Base-by-base conservation (phyloP, 257 asterid species). In the Solanum virginianum region DNA sequence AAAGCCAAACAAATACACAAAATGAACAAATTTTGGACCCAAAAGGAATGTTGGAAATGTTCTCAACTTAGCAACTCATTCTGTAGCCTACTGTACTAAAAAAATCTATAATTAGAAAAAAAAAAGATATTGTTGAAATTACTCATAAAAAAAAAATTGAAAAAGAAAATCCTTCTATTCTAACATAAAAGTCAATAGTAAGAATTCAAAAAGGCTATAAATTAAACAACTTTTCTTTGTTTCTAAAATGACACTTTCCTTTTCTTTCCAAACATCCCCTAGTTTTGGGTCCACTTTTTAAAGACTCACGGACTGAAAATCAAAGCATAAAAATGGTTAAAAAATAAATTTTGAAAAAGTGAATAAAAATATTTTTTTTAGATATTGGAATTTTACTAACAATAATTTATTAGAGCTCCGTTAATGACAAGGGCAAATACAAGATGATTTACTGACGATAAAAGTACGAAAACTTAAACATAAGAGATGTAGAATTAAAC, bases 221-320 rank as follows among this genome's bases (percentile, higher is more conserved):
- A 81, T 60, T 81, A 18, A 39, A 29, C 17, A 80, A 39, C 45
- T 16, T 18, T 66, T 49, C n/a, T 83, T 83, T 66, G 43, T 26
- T 47, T 16, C 54, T 63, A 83, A 51, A 83, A 45, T 51, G 81
- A 57, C 66, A 72, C 77, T 85, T 88, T 88, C 84, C 86, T 86
- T 68, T 84, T 43, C 87, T 89, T 87, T 62, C 88, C 90, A 86
- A 86, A 88, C 86, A 87, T 87, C 88, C 89, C 87, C 87, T 83
- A 49, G 39, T 87, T 45, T 39, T 51, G 83, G 90, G 90, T 75
- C 89, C 86, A 84, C 89, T 62, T 60, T 66, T 63, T 79, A 41
- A 47, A 32, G 65, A 45, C 62, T 45, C 62, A 69, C 75, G 62
- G 85, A 83, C 20, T 66, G 10, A 83, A 63, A 26, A 43, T 17